Conservation (phyloP, 371 early-diverging fungal species). For the Apophysomyces ossiformis region DNA sequence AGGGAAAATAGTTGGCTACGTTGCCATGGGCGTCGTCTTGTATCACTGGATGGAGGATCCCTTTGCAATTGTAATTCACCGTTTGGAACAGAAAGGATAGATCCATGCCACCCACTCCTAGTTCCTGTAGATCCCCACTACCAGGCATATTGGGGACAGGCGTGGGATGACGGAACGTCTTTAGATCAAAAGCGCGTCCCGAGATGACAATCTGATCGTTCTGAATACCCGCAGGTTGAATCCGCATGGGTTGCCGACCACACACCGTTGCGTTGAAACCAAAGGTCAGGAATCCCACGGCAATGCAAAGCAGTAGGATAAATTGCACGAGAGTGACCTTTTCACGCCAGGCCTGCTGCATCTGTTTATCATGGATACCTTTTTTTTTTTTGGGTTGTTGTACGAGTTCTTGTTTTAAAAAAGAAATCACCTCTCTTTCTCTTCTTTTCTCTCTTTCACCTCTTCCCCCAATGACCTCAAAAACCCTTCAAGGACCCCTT, state of each 20-base stretch:
- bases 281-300: conserved; percentile 72
- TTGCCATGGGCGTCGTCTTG: conserved; percentile 53
- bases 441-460: too few species aligned
- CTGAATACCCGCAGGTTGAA: conserved; percentile 54
- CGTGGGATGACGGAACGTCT: conserved; percentile 45
- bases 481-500: too few species aligned
- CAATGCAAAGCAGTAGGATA: conserved; percentile 64
- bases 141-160: conserved; percentile 43
- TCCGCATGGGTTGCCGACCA: conserved; percentile 57
- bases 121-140: conserved; percentile 61
- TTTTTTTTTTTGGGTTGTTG: not conserved
- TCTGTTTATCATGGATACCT: conserved; percentile 58
- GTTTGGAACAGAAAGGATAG: conserved; percentile 81
- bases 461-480: too few species aligned
- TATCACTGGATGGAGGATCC: conserved; percentile 54
- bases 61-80: conserved; percentile 72
- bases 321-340: conserved; percentile 83
- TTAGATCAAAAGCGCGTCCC: conserved; percentile 60
- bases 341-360: conserved; percentile 94
- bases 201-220: conserved; percentile 54
- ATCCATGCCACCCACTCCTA: conserved; percentile 75
- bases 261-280: conserved; percentile 67
- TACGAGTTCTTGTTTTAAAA: not conserved
- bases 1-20: conserved; percentile 77
- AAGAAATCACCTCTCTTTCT: too few species aligned